Percentiles rank a stretch among this genome's conserved stretches.
Conservation (phyloP, 768 basidiomycete species). For the Sutorius australiensis region DNA sequence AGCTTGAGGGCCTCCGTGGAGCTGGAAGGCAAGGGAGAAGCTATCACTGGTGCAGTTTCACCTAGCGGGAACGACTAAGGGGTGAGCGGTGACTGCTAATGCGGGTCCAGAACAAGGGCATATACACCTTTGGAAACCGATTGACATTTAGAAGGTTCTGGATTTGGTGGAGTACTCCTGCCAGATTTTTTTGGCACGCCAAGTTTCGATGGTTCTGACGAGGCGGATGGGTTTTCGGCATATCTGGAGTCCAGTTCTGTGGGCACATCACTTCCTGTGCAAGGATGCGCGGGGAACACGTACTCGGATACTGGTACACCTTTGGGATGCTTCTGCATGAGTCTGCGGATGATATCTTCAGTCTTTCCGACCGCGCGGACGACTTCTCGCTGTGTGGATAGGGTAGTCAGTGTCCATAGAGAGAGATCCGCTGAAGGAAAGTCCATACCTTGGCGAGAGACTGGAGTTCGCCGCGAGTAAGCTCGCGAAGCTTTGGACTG, state of each 20-base stretch:
- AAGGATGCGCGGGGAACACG: neutral
- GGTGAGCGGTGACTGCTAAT: neutral
- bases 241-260: conserved; percentile 2
- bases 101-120: neutral
- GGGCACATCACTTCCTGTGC: neutral
- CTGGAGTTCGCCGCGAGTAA: conserved; percentile 22
- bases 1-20: conserved; percentile 10
- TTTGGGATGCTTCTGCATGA: conserved; percentile 24
- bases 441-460: conserved; percentile 23
- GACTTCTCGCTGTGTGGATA: conserved; percentile 18
- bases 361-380: conserved; percentile 27
- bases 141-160: neutral
- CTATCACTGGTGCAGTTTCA: neutral
- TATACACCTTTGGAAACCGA: conserved; percentile 7
- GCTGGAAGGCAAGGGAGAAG: conserved; percentile 3
- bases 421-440: neutral
- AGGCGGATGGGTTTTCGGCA: neutral
- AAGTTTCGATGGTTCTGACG: conserved; percentile 1
- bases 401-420: neutral
- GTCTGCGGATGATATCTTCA: conserved; percentile 25
- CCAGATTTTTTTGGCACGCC: neutral
- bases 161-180: neutral
- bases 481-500: conserved; percentile 17
- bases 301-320: conserved; percentile 21
- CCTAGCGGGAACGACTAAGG: neutral